Percentiles rank a stretch among this genome's conserved stretches.
Conservation (phyloP, 768 basidiomycete genomes). For the Sarcomyxa edulis region DNA sequence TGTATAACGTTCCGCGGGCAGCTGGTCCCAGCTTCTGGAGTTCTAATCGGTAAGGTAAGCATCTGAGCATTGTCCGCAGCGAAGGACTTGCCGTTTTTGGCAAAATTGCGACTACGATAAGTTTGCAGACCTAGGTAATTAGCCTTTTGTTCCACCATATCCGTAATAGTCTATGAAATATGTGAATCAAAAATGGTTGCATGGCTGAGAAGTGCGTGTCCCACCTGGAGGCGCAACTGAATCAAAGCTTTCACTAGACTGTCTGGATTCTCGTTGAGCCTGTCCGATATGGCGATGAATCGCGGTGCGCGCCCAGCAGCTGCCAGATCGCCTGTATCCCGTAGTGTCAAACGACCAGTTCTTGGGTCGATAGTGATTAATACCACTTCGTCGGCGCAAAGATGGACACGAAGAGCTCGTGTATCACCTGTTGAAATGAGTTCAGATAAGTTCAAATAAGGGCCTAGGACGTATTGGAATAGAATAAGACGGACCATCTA, state of each 20-base stretch:
- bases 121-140: slow-evolving; percentile 77
- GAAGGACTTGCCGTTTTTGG: slow-evolving; percentile 48
- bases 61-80: neutral
- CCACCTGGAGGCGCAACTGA: slow-evolving; percentile 57
- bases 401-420: slow-evolving; percentile 57
- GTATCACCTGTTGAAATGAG: slow-evolving; percentile 35
- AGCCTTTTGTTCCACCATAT: slow-evolving; percentile 82
- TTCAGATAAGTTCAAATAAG: neutral
- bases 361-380: slow-evolving; percentile 74
- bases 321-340: slow-evolving; percentile 78
- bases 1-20: slow-evolving; percentile 61
- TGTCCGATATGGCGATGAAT: slow-evolving; percentile 52
- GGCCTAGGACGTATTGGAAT: slow-evolving; percentile 4
- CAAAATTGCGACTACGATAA: slow-evolving; percentile 64
- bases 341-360: slow-evolving; percentile 72
- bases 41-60: neutral
- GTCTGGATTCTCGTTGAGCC: slow-evolving; percentile 65
- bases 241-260: slow-evolving; percentile 53
- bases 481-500: slow-evolving; percentile 41
- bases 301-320: slow-evolving; percentile 68
- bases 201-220: slow-evolving; percentile 15
- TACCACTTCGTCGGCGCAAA: slow-evolving; percentile 75
- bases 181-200: slow-evolving; percentile 3
- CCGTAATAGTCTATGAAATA: slow-evolving; percentile 69
- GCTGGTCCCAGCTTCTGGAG: slow-evolving; percentile 57